Base-by-base conservation (phyloP, 441 rosid genomes). In the Biscutella laevigata region DNA sequence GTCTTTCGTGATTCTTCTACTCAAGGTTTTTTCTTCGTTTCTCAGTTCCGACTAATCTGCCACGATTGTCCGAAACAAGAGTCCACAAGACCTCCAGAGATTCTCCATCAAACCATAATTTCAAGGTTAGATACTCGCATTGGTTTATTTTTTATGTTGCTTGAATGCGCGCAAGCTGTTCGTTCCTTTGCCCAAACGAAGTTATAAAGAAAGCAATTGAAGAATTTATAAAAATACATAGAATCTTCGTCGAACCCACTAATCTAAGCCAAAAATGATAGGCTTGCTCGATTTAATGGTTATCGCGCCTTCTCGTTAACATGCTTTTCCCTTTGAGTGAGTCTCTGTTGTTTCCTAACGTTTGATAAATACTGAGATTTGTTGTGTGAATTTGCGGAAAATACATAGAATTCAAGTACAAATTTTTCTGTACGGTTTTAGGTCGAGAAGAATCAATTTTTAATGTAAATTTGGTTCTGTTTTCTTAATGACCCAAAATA, bases 31-130 rank as follows among this genome's bases (percentile, higher is more conserved):
- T 28, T 19, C 26, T 33, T 16, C 16, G 41, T 33, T 16, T 35
- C 24, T 7, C 15, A 11, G 53, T 24, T 57, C 53, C 62, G 64
- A 59, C 64, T 6, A 50, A 24, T 59, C 57, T 50, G 28, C 24
- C 28, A 32, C 36, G 37, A 43, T 50, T 32, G 58, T 60, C 51
- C 11, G 59, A 61, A 30, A 51, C 29, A 41, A 50, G 35, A 49
- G 7, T 50, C 26, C 36, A 50, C 22, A 40, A 43, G 37, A 33
- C 40, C 1, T n/a, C n/a, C n/a, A 22, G 28, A 61, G 58, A 5
- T 61, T 50, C 24, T 32, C 6, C 29, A 7, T 33, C 13, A 43
- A 33, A 12, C 4, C 12, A 13, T 17, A 44, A 16, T 27, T 35
- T 57, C 21, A 26, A 45, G 36, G 43, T 17, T 50, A 4, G 37